phyloP scores from a whole-genome alignment of 306 rosid species.

The Carpinus fangiana region DNA sequence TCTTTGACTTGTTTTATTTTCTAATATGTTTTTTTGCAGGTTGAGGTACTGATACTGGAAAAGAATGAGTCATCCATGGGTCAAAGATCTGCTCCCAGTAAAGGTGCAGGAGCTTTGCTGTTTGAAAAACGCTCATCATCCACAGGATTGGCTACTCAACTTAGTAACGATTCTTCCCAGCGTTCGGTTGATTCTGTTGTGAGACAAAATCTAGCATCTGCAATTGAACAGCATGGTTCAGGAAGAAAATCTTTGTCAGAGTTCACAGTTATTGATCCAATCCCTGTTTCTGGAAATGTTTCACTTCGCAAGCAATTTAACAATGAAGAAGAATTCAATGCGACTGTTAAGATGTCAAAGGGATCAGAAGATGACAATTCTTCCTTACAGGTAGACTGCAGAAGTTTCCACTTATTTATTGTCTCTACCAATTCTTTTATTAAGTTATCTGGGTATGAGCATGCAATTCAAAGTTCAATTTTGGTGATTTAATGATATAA shows the following conservation, averaged over 20 bases:
- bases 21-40: constrained; percentile 39
- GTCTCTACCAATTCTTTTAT: neutral
- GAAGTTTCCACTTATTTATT: constrained; percentile 9
- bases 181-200: constrained; percentile 60
- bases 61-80: constrained; percentile 54
- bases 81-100: constrained; percentile 50
- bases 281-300: constrained; percentile 49
- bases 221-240: constrained; percentile 74
- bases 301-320: constrained; percentile 78
- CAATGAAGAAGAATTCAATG: constrained; percentile 60
- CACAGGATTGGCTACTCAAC: constrained; percentile 55
- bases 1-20: constrained; percentile 4
- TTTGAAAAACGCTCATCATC: constrained; percentile 57
- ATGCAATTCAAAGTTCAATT: neutral
- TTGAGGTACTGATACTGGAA: constrained; percentile 77
- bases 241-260: constrained; percentile 91
- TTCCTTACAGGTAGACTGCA: constrained; percentile 52
- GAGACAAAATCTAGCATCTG: constrained; percentile 77
- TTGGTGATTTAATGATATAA: neutral
- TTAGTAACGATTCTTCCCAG: constrained; percentile 57
- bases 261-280: constrained; percentile 52
- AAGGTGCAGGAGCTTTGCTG: constrained; percentile 47
- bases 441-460: neutral
- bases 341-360: constrained; percentile 55
- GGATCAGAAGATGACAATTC: constrained; percentile 59